Evolutionary conservation across 306 rosid genomes (phyloP).

Genomic region (Vigna radiata): DNA sequence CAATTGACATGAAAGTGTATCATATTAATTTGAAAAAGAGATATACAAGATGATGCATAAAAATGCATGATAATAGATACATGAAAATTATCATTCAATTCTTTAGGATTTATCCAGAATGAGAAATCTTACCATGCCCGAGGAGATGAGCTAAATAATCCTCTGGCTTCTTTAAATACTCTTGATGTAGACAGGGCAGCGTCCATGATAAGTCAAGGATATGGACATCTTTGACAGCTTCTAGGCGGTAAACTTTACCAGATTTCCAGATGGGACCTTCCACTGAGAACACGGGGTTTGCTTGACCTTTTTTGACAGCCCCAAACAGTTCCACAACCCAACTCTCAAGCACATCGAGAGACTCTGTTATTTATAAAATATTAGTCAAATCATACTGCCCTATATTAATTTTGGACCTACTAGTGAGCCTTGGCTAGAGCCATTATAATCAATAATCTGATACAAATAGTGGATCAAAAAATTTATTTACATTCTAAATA

Average conservation of each 20-base stretch:
- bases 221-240: slow-evolving; percentile 95
- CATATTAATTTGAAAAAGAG: slow-evolving; percentile 3
- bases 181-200: slow-evolving; percentile 75
- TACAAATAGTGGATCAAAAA: slow-evolving; percentile 21
- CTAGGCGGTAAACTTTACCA: slow-evolving; percentile 79
- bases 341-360: slow-evolving; percentile 88
- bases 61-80: slow-evolving; percentile 17
- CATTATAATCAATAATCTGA: slow-evolving; percentile 16
- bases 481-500: slow-evolving; percentile 24
- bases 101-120: slow-evolving; percentile 33
- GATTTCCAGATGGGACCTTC: slow-evolving; percentile 85
- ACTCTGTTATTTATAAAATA: slow-evolving; percentile 62
- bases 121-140: slow-evolving; percentile 84
- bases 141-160: slow-evolving; percentile 94
- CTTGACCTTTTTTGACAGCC: slow-evolving; percentile 67
- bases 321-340: slow-evolving; percentile 88
- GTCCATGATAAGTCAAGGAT: slow-evolving; percentile 85
- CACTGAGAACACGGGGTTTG: slow-evolving; percentile 63
- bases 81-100: slow-evolving; percentile 25
- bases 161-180: slow-evolving; percentile 88
- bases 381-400: slow-evolving; percentile 36
- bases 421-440: slow-evolving; percentile 25
- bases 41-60: slow-evolving; percentile 26
- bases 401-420: slow-evolving; percentile 36
- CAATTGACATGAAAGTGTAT: slow-evolving; percentile 13